Evolutionary conservation across 345 rosid genomes (phyloP), one percentile per base, ranked within the genome.

Genomic region (Rubroshorea leprosula): DNA sequence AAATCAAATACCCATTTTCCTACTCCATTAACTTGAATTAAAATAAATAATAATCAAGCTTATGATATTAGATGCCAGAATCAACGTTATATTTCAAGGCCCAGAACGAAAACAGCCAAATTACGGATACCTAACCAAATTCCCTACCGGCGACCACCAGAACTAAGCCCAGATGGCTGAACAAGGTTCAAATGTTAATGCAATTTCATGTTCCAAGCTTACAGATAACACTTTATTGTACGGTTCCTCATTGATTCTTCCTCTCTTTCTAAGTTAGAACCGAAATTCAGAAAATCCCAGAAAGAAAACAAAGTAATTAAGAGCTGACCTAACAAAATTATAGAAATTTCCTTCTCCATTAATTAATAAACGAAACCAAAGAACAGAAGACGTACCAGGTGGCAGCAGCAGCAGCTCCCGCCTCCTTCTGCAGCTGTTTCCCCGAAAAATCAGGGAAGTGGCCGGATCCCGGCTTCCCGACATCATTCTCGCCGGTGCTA

Each of bases 381-480:
- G 9, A 1, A 13, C 5, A 64, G 47, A 16, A 19, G 13, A 64
- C 53, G 51, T 35, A 43, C 44, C 61, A 56, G 54, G 24, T 20
- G 21, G 0, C 12, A 12, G 25, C 4, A 7, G 26, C 16, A 62
- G 19, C 24, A 7, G 39, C 43, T 3, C 38, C 27, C 20, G 47
- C 68, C 65, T 29, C 79, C 59, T 69, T 75, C 4, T 35, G 59
- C 56, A 53, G 43, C 16, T 35, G 51, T 59, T 65, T 76, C 22
- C 38, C 38, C 23, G 64, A 61, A 23, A 58, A 63, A 55, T 58
- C 75, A 27, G 48, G 51, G 61, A 46, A 52, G 49, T 54, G 74
- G 14, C 25, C 62, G 56, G 77, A 76, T 80, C 80, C 83, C 56
- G 43, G 65, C 24, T 70, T 54, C 1, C 21, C 71, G 31, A 50